Conservation (phyloP, 2,329 filamentous ascomycete species). For the Teratosphaeria gauchensis region DNA sequence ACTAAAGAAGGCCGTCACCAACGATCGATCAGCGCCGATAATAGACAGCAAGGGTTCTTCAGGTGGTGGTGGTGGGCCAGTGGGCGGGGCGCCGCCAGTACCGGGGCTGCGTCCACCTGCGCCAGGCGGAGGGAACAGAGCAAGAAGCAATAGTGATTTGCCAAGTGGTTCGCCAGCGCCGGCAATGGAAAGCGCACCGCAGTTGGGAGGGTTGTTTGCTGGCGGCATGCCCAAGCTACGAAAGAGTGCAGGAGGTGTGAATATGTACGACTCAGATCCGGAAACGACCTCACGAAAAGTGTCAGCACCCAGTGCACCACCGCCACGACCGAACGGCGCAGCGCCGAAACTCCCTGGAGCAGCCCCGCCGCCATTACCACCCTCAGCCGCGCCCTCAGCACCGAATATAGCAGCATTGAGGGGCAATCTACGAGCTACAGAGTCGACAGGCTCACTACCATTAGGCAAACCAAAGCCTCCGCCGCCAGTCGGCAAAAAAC, state of each 20-base stretch:
- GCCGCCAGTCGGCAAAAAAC: constrained; percentile 68
- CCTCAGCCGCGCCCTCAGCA: constrained; percentile 27
- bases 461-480: constrained; percentile 56
- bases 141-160: constrained; percentile 76
- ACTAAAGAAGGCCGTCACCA: constrained; percentile 74
- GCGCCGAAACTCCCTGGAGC: constrained; percentile 32
- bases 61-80: constrained; percentile 33
- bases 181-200: constrained; percentile 56
- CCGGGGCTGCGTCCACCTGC: constrained; percentile 63
- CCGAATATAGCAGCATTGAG: constrained; percentile 38
- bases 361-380: constrained; percentile 43
- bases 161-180: constrained; percentile 35
- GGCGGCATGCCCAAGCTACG: constrained; percentile 88
- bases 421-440: constrained; percentile 43
- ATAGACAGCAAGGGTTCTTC: constrained; percentile 51
- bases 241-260: constrained; percentile 60
- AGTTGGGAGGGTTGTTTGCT: constrained; percentile 79
- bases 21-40: constrained; percentile 79
- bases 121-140: constrained; percentile 50
- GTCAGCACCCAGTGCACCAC: constrained; percentile 17
- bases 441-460: constrained; percentile 44
- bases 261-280: constrained; percentile 61
- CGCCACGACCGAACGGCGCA: constrained; percentile 32
- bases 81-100: constrained; percentile 73
- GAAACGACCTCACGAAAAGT: constrained; percentile 44